These are phyloP conservation scores for Tetramitus jugosus DNA, from an alignment of 208 protist species.

Conservation along the genomic window DNA sequence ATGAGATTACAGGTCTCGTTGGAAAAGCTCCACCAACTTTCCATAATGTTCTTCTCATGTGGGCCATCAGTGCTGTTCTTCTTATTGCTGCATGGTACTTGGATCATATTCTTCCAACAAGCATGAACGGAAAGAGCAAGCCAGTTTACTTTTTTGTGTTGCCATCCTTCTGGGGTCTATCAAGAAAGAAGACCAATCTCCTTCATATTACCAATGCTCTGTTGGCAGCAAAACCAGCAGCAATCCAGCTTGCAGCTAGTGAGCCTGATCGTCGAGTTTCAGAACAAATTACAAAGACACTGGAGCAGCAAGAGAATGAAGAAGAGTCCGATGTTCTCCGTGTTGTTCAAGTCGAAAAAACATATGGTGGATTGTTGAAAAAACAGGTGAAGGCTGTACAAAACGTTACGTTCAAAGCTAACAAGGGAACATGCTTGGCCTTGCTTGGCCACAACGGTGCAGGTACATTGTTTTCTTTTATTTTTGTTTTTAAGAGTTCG, in stretches of 20 bases:
- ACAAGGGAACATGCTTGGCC: constrained; percentile 59
- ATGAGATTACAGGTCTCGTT: too few relatives aligned
- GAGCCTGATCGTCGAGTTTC: neutral
- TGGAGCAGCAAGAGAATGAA: neutral
- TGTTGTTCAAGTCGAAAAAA: neutral
- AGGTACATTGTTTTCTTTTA: constrained; percentile 43
- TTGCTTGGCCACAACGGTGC: constrained; percentile 77
- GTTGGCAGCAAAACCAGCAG: too few relatives aligned
- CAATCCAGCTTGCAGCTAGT: too few relatives aligned
- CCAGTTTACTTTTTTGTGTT: neutral
- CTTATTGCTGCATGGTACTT: neutral
- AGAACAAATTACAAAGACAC: neutral
- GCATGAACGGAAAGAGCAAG: neutral
- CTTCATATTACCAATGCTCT: too few relatives aligned
- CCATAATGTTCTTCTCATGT: neutral
- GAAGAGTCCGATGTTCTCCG: neutral
- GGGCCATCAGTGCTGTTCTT: neutral
- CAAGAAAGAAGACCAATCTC: neutral
- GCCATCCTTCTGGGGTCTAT: neutral
- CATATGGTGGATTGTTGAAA: neutral
- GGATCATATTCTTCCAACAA: neutral
- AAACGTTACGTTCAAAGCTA: neutral
- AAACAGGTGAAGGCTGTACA: neutral
- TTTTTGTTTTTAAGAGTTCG: too few relatives aligned
- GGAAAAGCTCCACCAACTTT: neutral